Evolutionary conservation across 495 filamentous ascomycete species (phyloP).

Genomic region (Neurospora discreta): DNA sequence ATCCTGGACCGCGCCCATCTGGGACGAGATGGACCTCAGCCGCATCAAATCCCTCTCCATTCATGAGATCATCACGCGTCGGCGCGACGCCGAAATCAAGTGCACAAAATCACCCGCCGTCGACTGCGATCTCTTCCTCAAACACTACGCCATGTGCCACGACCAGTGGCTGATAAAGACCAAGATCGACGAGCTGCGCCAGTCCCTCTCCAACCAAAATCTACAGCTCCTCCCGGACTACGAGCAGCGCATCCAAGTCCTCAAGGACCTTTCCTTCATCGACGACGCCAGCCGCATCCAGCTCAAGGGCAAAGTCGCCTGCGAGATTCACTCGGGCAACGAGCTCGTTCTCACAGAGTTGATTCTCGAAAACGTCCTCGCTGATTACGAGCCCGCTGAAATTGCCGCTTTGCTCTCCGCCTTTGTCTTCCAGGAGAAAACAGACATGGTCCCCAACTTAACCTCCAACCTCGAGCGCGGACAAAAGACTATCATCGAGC

Average conservation of each 20-base stretch:
- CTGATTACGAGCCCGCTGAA: constrained; percentile 90
- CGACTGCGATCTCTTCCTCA: constrained; percentile 62
- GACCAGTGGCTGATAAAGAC: constrained; percentile 91
- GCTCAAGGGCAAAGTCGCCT: constrained; percentile 95
- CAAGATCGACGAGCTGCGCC: constrained; percentile 73
- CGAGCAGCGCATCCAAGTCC: constrained; percentile 82
- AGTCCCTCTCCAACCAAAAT: constrained; percentile 90
- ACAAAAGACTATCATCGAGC: constrained; percentile 71
- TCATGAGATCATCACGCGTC: constrained; percentile 59
- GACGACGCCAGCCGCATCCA: constrained; percentile 74
- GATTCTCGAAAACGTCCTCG: constrained; percentile 90
- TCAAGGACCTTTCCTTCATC: constrained; percentile 84
- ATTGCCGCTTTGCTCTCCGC: constrained; percentile 88
- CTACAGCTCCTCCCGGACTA: constrained; percentile 96
- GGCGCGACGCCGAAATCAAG: constrained; percentile 47
- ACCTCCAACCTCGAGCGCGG: constrained; percentile 76
- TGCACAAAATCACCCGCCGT: constrained; percentile 45
- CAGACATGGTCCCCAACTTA: constrained; percentile 70
- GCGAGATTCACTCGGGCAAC: constrained; percentile 95
- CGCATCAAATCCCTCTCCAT: constrained; percentile 68
- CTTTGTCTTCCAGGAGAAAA: constrained; percentile 99
- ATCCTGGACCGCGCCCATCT: constrained; percentile 60
- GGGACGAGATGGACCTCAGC: constrained; percentile 79
- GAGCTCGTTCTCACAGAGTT: constrained; percentile 96
- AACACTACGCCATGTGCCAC: constrained; percentile 90